Conservation (phyloP, 768 basidiomycete species). For the Leccinum disarticulatum region DNA sequence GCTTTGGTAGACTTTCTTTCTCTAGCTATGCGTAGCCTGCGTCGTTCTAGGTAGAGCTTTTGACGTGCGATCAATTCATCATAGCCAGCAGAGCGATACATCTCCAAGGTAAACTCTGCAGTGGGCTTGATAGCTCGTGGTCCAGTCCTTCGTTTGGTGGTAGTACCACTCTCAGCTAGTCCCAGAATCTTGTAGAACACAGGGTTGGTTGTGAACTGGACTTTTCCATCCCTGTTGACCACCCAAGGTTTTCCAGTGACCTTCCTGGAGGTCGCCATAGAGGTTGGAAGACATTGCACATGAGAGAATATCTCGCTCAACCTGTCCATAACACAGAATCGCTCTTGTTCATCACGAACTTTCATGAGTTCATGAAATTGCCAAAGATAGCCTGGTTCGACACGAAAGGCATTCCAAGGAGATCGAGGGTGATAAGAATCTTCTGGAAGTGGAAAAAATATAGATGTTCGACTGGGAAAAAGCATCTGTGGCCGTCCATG, state of each 20-base stretch:
- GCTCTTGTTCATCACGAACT: background rate
- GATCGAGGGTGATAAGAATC: background rate
- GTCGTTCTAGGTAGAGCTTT: background rate
- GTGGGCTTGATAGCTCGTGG: background rate
- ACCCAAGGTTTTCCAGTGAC: background rate
- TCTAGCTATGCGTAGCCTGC: background rate
- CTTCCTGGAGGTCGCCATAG: background rate
- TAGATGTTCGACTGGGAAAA: background rate
- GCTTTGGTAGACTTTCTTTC: background rate
- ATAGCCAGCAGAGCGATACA: background rate
- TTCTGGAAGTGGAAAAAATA: background rate
- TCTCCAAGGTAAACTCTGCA: background rate
- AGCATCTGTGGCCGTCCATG: background rate
- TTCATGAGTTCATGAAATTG: conserved; percentile 10
- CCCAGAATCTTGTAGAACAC: background rate
- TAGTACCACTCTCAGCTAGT: background rate
- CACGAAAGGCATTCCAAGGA: conserved; percentile 1
- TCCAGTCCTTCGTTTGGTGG: background rate
- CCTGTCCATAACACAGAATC: background rate
- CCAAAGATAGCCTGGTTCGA: conserved; percentile 1
- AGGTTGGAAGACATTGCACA: background rate
- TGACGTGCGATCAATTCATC: background rate
- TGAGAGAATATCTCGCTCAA: conserved; percentile 4
- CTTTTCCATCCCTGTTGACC: background rate
- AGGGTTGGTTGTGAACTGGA: background rate